Evolutionary conservation across 352 stramenopile genomes (phyloP), one percentile per base, ranked within the genome.

Genomic region (Nothophytophthora sp.): DNA sequence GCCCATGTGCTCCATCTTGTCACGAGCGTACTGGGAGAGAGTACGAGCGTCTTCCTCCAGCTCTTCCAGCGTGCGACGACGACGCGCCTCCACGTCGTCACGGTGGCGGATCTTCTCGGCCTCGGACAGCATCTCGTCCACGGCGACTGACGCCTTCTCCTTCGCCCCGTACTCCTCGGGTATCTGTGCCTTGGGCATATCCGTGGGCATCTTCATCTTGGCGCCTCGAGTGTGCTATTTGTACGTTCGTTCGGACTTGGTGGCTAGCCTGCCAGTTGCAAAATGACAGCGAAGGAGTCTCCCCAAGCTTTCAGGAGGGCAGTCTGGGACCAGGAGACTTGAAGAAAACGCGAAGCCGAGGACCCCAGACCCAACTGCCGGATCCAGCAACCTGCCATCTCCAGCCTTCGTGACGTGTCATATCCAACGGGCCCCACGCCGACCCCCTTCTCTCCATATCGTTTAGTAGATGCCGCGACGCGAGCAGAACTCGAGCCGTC

Each of bases 1-100:
- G 8, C 70, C 75, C 41, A 73, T 67, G 12, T 73, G 54, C 10
- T 73, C 63, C 55, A 77, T 73, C 49, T 83, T 81, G 27, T 63
- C 55, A n/a, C 58, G 65, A 13, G 70, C 67, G 25, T 76, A 73
- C 8, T 85, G 60, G 18, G 70, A 67, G 3, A 81, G 65, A 33
- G 72, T 73, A 11, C 47, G 52, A 6, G 63, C 70, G 25, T 73
- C 66, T 15, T 80, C 72, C 29, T 77, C 61, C 6, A 80, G 49
- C 16, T 79, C 62, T 13, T 75, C 68, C 9, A 74, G 23, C 22
- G 66, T 76, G 29, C 51, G 50, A 39, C 67, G 54, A 9, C 67
- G 50, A 1, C 50, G 57, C 7, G 63, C 53, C 8, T 30, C 38
- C 20, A 69, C 2, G 24, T 69, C 54, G 15, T 52, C 34, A 2